Evolutionary conservation across 1,284 basidiomycete genomes (phyloP), one percentile per base, ranked within the genome.

Genomic region (Trichosporon ovoides): DNA sequence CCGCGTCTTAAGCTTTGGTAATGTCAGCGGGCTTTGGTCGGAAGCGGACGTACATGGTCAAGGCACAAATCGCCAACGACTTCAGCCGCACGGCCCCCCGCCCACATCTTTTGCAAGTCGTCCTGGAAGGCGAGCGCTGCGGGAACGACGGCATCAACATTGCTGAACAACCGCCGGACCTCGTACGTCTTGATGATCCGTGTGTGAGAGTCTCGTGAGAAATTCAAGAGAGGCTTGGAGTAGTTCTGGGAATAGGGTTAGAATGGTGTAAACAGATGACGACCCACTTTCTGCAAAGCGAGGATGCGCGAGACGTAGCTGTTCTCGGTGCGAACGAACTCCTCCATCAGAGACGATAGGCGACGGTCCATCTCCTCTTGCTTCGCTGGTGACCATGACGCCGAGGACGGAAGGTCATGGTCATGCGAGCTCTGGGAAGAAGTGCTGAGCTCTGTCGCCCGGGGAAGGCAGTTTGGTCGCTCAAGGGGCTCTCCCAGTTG

Each of bases 131-230:
- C 85, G 68, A 89, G 86, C 66, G 96, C 93, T 9, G 92, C 88
- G 0, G 87, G 88, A 1, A 97, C 75, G 13, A 98, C 82, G 52
- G 85, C 86, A 74, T 96, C 94, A 49, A 97, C 84, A 75, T 98
- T 98, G 53, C 91, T 91, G 67, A 98, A 98, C 28, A 98, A 81
- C 0, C 85, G 87, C 67, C 92, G 95, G 20, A 94, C 91, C 70
- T 96, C 89, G 73, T 95, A 96, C 18, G 85, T 79, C 3, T 89
- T 87, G 51, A 98, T 84, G 24, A 48, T 48, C 24, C 43, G 24
- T n/a, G 43, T 48, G 9, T 48, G 43, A 3, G 43, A 31, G 16
- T 48, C 43, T 9, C 43, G 43, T 48, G 43, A 48, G 22, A 48
- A 48, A 16, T 48, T 48, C 43, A 48, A 28, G 14, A 48, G 43